Evolutionary conservation across 2,329 filamentous ascomycete genomes (phyloP).

Genomic region (Alternaria solani): DNA sequence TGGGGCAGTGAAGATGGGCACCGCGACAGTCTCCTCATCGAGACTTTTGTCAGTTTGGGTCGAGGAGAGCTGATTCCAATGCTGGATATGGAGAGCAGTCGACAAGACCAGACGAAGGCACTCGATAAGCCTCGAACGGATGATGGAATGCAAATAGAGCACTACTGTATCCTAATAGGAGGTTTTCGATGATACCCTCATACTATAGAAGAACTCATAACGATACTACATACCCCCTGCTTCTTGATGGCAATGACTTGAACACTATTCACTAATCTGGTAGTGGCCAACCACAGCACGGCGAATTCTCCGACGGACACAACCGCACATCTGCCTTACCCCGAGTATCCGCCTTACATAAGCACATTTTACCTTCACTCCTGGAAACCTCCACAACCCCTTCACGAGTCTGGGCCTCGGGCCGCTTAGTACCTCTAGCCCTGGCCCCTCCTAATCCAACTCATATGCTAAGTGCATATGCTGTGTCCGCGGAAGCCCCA

Average conservation of each 20-base stretch:
- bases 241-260: background rate
- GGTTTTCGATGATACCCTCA: slow-evolving; percentile 17
- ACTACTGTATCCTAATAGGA: slow-evolving; percentile 15
- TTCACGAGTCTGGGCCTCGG: background rate
- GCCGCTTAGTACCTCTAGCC: background rate
- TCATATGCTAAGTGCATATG: background rate
- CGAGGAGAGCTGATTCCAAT: background rate
- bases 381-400: background rate
- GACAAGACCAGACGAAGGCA: background rate
- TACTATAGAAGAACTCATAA: slow-evolving; percentile 18
- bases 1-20: background rate
- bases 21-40: background rate
- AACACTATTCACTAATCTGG: background rate
- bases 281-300: background rate
- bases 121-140: background rate
- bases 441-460: background rate
- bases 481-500: background rate
- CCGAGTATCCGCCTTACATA: background rate
- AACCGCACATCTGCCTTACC: background rate
- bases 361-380: background rate
- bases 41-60: background rate
- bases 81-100: background rate
- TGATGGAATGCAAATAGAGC: slow-evolving; percentile 9
- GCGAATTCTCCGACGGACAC: background rate
- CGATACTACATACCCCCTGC: slow-evolving; percentile 2